phyloP scores from a whole-genome alignment of 441 rosid species.

The Isatis lusitanica region DNA sequence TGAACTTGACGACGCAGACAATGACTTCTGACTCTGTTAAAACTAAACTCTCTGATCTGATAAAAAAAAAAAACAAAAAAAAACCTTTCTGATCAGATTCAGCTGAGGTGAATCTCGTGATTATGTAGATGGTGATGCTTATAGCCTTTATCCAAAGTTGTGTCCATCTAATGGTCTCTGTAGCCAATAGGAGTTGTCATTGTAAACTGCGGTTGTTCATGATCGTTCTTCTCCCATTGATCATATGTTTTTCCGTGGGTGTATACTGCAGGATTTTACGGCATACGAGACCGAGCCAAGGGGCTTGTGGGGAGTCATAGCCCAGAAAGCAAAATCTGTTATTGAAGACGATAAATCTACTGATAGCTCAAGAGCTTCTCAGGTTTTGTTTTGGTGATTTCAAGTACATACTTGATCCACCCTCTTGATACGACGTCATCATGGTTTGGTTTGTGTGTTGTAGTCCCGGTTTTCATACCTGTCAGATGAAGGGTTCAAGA shows the following conservation, averaged over 20 bases:
- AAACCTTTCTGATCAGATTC: not conserved
- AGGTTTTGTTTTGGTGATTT: slow-evolving; percentile 45
- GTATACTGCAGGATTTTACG: slow-evolving; percentile 50
- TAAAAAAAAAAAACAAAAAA: not conserved
- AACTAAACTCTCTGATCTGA: not conserved
- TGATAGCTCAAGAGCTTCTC: slow-evolving; percentile 41
- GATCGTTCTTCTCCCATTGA: not conserved
- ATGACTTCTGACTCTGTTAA: not conserved
- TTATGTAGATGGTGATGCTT: not conserved
- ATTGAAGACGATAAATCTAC: slow-evolving; percentile 64
- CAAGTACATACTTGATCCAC: slow-evolving; percentile 6
- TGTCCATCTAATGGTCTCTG: not conserved
- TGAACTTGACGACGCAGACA: not conserved
- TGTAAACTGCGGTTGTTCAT: not conserved
- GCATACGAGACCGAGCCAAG: slow-evolving; percentile 65
- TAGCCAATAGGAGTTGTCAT: not conserved
- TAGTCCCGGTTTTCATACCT: slow-evolving; percentile 16
- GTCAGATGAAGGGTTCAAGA: slow-evolving; percentile 45
- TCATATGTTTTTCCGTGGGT: slow-evolving; percentile 21
- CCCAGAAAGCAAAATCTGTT: slow-evolving; percentile 89
- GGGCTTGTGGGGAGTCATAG: slow-evolving; percentile 90
- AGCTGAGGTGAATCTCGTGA: slow-evolving; percentile 6
- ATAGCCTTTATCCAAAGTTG: not conserved
- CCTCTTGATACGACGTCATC: not conserved
- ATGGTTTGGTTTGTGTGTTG: slow-evolving; percentile 7